Base-by-base conservation (phyloP, 1,284 basidiomycete genomes). In the Microbotryum scabiosae region DNA sequence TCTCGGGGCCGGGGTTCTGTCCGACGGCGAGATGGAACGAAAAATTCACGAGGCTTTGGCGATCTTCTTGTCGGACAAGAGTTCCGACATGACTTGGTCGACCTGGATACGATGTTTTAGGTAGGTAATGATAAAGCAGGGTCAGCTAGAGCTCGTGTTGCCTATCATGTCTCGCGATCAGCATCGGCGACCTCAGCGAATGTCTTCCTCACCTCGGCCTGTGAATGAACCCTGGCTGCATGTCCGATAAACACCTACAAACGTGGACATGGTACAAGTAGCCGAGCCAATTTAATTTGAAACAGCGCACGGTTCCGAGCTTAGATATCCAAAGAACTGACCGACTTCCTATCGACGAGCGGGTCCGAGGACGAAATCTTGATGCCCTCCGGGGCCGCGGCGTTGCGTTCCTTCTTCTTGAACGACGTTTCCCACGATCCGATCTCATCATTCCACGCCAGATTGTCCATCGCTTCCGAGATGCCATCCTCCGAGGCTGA, bases 211-310 rank as follows among this genome's bases (percentile, higher is more conserved):
- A 7, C 57, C 45, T 41, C 36, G n/a, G 26, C 51, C 20, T 28
- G 21, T 9, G 62, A 63, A 10, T 47, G 28, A 6, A 69, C 65
- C 26, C 30, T 47, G 1, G 67, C 67, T 1, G 46, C 54, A 28
- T 69, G 67, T 0, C 65, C 67, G 3, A 69, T 61, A 14, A 69
- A 69, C 2, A 65, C 57, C 66, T 65, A 50, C 4, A 12, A 10
- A 10, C 12, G 9, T 12, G 12, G 18, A 0, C 43, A 26, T 51
- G 18, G 12, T 10, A 7, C 10, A 26, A 46, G 26, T 18, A 18
- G 7, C 67, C 21, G 67, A 69, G n/a, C n/a, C n/a, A n/a, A n/a
- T n/a, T n/a, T n/a, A n/a, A n/a, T n/a, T n/a, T n/a, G n/a, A n/a
- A n/a, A n/a, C n/a, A n/a, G n/a, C n/a, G n/a, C n/a, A n/a, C n/a